Evolutionary conservation across 2,329 filamentous ascomycete species (phyloP).

Genomic region (Didymella keratinophila): DNA sequence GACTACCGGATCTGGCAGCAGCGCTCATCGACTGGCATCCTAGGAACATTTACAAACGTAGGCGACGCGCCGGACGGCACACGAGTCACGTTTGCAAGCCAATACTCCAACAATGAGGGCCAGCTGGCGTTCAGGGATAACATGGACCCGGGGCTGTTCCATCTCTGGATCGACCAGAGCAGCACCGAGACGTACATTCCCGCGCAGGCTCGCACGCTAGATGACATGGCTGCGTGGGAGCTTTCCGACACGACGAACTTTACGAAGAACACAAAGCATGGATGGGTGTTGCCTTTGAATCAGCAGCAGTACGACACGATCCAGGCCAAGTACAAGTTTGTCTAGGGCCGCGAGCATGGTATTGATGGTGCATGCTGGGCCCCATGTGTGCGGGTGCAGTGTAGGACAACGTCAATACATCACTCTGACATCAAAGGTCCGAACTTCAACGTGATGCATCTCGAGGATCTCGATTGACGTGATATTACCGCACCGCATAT

Average conservation of each 20-base stretch:
- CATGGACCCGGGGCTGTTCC: conserved; percentile 4
- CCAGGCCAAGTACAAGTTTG: conserved; percentile 4
- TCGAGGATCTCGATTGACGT: too few species aligned
- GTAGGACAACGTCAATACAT: too few species aligned
- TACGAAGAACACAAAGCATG: conserved; percentile 15
- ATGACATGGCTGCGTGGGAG: conserved; percentile 15
- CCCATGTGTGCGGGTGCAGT: too few species aligned
- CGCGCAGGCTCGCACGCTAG: conserved; percentile 15
- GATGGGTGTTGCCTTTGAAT: conserved; percentile 9
- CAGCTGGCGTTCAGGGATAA: conserved; percentile 16
- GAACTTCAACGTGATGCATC: too few species aligned
- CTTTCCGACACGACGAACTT: conserved; percentile 12
- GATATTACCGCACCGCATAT: too few species aligned
- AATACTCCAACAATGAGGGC: conserved; percentile 17
- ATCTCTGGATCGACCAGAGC: conserved; percentile 19
- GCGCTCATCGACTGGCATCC: conserved; percentile 9
- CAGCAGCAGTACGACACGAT: conserved; percentile 10
- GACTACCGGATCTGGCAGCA: conserved; percentile 19
- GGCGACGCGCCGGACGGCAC: conserved; percentile 15
- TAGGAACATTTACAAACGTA: conserved; percentile 14
- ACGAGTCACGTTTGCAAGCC: conserved; percentile 12
- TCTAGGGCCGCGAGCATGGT: background rate
- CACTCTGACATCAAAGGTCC: too few species aligned
- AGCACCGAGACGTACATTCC: conserved; percentile 19
- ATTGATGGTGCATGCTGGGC: too few species aligned